These are phyloP conservation scores for Neofusicoccum umdonicola DNA, from an alignment of 2,329 filamentous ascomycete genomes.

Conservation along the genomic window DNA sequence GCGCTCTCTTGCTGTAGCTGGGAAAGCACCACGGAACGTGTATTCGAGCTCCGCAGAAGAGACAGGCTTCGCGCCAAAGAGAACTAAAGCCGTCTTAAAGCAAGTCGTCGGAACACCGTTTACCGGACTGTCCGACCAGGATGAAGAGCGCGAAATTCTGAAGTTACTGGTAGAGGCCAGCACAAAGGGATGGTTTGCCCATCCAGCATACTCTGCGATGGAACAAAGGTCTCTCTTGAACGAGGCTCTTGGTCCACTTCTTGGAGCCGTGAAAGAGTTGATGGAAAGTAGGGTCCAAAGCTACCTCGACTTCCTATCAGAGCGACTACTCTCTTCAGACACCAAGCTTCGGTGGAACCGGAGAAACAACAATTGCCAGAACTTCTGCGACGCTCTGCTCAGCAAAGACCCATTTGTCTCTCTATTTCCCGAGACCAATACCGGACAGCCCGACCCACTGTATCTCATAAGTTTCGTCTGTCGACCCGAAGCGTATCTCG, in stretches of 20 bases:
- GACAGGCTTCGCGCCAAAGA: slow-evolving; percentile 17
- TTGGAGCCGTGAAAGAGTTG: slow-evolving; percentile 20
- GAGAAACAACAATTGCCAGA: slow-evolving; percentile 39
- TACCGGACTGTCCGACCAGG: slow-evolving; percentile 25
- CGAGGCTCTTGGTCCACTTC: background rate
- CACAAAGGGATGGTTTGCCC: background rate
- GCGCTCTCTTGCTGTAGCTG: background rate
- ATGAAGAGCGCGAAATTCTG: slow-evolving; percentile 30
- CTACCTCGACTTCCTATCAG: no score
- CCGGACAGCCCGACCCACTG: no score
- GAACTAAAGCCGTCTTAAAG: slow-evolving; percentile 42
- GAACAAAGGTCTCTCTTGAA: background rate
- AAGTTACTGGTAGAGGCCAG: slow-evolving; percentile 27
- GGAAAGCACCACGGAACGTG: background rate
- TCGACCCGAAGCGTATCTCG: slow-evolving; percentile 20
- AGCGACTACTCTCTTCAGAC: slow-evolving; percentile 4
- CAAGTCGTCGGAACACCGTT: slow-evolving; percentile 42
- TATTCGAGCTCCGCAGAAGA: background rate
- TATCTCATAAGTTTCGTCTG: no score
- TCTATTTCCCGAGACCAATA: no score
- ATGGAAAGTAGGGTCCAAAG: slow-evolving; percentile 32
- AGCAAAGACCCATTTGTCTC: slow-evolving; percentile 25
- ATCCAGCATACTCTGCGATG: background rate
- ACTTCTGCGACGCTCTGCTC: slow-evolving; percentile 39
- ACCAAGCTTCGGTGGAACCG: slow-evolving; percentile 32